Evolutionary conservation across 257 asterid species (phyloP).

Genomic region (Solanum gandarillasii): DNA sequence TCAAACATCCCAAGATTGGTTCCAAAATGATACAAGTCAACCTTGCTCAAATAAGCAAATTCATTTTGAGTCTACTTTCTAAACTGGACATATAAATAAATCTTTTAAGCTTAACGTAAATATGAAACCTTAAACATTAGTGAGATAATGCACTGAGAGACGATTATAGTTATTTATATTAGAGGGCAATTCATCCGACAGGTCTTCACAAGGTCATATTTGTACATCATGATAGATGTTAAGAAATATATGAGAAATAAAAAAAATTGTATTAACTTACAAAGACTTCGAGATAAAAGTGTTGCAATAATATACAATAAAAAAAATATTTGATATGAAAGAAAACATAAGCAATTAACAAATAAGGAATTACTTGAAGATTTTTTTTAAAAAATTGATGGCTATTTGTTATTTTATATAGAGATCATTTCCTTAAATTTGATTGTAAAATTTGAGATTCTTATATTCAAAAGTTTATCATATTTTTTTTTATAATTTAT

Average conservation of each 20-base stretch:
- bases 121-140: neutral
- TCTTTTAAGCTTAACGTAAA: neutral
- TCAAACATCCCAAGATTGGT: neutral
- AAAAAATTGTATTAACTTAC: neutral
- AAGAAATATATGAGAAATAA: neutral
- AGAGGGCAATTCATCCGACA: neutral
- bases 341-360: neutral
- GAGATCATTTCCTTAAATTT: neutral
- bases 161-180: neutral
- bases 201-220: neutral
- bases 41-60: neutral
- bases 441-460: neutral
- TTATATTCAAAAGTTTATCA: no score
- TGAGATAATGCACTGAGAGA: neutral
- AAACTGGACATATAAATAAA: neutral
- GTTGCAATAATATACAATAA: neutral
- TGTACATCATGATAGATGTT: neutral
- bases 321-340: no score
- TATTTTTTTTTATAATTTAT: no score
- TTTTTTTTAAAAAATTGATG: neutral
- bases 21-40: neutral
- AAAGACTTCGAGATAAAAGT: neutral
- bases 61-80: neutral
- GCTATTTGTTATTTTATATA: neutral
- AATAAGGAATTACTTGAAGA: neutral